Conservation (phyloP, 75 land plant species). For the Cunninghamia lanceolata region DNA sequence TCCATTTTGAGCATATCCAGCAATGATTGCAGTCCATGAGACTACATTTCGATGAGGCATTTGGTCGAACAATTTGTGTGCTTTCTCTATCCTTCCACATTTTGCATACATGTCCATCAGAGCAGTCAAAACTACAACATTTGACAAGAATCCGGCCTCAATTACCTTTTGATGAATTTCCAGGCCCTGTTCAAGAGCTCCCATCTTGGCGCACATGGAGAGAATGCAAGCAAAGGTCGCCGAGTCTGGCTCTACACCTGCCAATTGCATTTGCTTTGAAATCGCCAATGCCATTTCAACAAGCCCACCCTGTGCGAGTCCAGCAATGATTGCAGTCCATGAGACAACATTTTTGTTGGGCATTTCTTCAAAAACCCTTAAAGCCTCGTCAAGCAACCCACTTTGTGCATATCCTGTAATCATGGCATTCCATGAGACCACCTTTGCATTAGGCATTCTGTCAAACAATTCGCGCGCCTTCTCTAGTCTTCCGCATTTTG, state of each 20-base stretch:
- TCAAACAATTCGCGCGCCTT: conserved; percentile 42
- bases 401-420: conserved; percentile 55
- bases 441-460: conserved; percentile 23
- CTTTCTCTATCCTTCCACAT: conserved; percentile 10
- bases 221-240: conserved; percentile 14
- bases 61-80: conserved; percentile 11
- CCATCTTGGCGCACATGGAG: neutral
- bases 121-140: conserved; percentile 11
- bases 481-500: conserved; percentile 43
- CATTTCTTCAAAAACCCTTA: conserved; percentile 30
- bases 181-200: neutral
- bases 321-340: conserved; percentile 18
- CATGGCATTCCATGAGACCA: conserved; percentile 67
- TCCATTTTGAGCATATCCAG: conserved; percentile 15
- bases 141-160: neutral
- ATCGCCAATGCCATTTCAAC: neutral
- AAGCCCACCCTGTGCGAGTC: conserved; percentile 11
- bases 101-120: conserved; percentile 18
- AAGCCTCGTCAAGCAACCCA: conserved; percentile 29
- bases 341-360: conserved; percentile 8
- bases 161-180: conserved; percentile 7
- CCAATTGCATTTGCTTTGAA: conserved; percentile 5
- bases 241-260: neutral
- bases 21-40: conserved; percentile 25
- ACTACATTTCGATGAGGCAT: conserved; percentile 11